Evolutionary conservation across 2,329 filamentous ascomycete species (phyloP), one percentile per base, ranked within the genome.

Genomic region (Aphanocladium album): DNA sequence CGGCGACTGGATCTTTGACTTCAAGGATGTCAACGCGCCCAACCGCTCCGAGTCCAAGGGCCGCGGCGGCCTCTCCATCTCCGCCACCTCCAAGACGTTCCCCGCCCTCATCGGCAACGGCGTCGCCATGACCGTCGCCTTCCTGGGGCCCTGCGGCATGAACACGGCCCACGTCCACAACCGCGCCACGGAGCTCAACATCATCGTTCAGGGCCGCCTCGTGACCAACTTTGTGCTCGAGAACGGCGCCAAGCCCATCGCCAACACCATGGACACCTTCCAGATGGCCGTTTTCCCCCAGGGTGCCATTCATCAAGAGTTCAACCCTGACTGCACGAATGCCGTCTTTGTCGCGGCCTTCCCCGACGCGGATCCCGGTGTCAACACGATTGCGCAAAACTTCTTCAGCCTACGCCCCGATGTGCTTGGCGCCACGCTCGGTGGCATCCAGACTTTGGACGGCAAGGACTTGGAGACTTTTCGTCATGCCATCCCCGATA

Each of bases 131-230:
- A 77, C 78, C 2, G 70, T 82, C 19, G 80, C 77, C 49, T 80
- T 80, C 70, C 70, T 82, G 56, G 76, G 75, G 19, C 74, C 73
- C 30, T 83, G 79, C 68, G 79, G 77, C 60, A 78, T 83, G 69
- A 81, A 80, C 70, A 81, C 77, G 5, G 76, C 77, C 4, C 79
- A 81, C 67, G 73, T 77, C 1, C 79, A 81, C 67, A 77, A 76
- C 55, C 77, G 79, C 45, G 74, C 75, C 30, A 74, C 76, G n/a
- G 78, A 81, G 70, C 73, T 81, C 62, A 76, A 79, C 59, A 72
- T 80, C 61, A 69, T 81, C 60, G 74, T 77, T 59, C 66, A 77
- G 65, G 79, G 79, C 25, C 70, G 70, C 9, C 70, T 81, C 17
- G 71, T 77, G 33, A 77, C 76, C 49, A 74, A 78, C 62, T 78